Evolutionary conservation across 805 yeast genomes (phyloP).

Genomic region (Kregervanrija pseudodelftensis): DNA sequence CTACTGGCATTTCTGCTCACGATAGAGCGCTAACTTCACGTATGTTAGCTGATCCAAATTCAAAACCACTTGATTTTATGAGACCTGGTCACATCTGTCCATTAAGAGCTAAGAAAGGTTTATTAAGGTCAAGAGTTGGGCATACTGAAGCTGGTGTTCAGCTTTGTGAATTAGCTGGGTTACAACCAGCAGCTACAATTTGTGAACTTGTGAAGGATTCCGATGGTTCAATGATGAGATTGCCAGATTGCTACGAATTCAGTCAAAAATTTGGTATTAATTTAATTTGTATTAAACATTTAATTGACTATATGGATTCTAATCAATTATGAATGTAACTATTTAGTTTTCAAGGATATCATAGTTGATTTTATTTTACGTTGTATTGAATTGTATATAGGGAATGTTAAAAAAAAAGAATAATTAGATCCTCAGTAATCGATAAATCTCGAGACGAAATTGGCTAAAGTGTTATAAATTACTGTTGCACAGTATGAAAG

Average conservation of each 20-base stretch:
- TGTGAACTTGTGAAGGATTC: slow-evolving; percentile 90
- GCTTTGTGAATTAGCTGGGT: slow-evolving; percentile 66
- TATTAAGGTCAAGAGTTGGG: slow-evolving; percentile 76
- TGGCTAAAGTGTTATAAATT: too few species aligned
- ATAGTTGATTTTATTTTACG: not conserved
- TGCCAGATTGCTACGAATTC: slow-evolving; percentile 76
- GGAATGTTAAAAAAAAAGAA: too few species aligned
- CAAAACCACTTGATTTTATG: slow-evolving; percentile 60
- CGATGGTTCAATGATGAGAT: slow-evolving; percentile 94
- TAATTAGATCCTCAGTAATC: too few species aligned
- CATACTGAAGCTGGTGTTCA: slow-evolving; percentile 98
- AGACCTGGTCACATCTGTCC: slow-evolving; percentile 96
- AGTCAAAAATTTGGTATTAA: slow-evolving; percentile 55
- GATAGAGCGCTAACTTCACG: slow-evolving; percentile 84
- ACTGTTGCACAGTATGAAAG: too few species aligned
- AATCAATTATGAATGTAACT: slow-evolving; percentile 8
- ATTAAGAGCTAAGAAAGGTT: slow-evolving; percentile 81
- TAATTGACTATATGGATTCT: slow-evolving; percentile 46
- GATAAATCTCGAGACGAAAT: too few species aligned
- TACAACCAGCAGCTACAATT: slow-evolving; percentile 83
- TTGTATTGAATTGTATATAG: too few species aligned
- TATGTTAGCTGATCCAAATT: slow-evolving; percentile 53
- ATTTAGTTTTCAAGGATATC: too few species aligned
- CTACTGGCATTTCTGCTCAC: slow-evolving; percentile 94
- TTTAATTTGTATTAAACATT: slow-evolving; percentile 70